phyloP scores from a whole-genome alignment of 768 basidiomycete species.

The Lepiota brunneoincarnata region DNA sequence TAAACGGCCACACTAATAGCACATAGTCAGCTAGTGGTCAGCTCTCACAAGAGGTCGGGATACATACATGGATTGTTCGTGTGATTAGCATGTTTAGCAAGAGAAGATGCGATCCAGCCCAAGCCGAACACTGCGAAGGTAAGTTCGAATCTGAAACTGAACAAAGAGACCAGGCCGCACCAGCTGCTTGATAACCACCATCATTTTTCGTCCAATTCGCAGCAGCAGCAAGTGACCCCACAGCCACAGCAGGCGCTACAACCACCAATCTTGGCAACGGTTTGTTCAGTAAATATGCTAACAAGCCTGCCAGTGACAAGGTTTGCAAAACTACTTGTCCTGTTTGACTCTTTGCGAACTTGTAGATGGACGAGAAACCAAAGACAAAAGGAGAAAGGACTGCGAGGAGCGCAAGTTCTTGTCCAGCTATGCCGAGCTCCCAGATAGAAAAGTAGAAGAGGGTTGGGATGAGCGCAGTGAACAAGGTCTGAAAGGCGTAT shows the following conservation, averaged over 20 bases:
- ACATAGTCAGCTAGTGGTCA: neutral
- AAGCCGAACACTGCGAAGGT: conserved; percentile 52
- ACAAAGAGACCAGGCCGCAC: conserved; percentile 19
- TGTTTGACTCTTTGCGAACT: conserved; percentile 5
- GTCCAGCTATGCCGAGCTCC: conserved; percentile 82
- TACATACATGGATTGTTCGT: conserved; percentile 73
- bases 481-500: conserved; percentile 80
- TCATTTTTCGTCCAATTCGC: conserved; percentile 14
- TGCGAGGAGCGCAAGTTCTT: conserved; percentile 71
- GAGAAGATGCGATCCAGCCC: conserved; percentile 63
- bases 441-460: conserved; percentile 93
- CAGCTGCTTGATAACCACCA: conserved; percentile 47
- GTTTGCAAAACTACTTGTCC: conserved; percentile 13
- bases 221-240: neutral
- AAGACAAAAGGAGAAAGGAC: conserved; percentile 71
- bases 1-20: conserved; percentile 71
- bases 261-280: conserved; percentile 11
- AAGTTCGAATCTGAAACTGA: neutral
- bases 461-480: conserved; percentile 74
- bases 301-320: conserved; percentile 10
- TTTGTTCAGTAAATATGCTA: conserved; percentile 11
- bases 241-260: conserved; percentile 7
- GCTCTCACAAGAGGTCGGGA: conserved; percentile 8
- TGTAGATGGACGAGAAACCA: conserved; percentile 29
- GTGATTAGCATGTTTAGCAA: conserved; percentile 76